Evolutionary conservation across 257 asterid species (phyloP).

Genomic region (Linaria vulgaris): DNA sequence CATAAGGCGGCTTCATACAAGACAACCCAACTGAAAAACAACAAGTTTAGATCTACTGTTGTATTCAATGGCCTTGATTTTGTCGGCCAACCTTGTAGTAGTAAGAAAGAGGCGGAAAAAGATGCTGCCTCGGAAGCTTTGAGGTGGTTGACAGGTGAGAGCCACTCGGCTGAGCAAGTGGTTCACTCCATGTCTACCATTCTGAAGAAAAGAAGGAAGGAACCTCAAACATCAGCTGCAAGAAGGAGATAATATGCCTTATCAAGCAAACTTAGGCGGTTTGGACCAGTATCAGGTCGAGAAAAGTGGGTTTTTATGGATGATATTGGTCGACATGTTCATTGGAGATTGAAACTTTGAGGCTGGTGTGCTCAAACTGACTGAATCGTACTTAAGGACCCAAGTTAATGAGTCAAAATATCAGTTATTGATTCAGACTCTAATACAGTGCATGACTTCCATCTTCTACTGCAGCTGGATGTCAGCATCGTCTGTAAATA

Average conservation of each 20-base stretch:
- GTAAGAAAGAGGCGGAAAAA: conserved; percentile 93
- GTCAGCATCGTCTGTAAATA: conserved; percentile 13
- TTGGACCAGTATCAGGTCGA: not conserved
- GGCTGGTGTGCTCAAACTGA: not conserved
- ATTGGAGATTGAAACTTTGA: not conserved
- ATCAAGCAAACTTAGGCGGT: not conserved
- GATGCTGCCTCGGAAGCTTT: conserved; percentile 92
- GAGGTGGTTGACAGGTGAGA: conserved; percentile 82
- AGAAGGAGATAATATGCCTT: conserved; percentile 69
- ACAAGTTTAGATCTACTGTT: conserved; percentile 69
- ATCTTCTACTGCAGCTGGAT: conserved; percentile 13
- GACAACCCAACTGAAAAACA: conserved; percentile 58
- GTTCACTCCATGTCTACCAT: conserved; percentile 64
- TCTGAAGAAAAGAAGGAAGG: conserved; percentile 66
- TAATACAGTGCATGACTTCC: not conserved
- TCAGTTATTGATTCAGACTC: not conserved
- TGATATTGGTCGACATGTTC: not conserved
- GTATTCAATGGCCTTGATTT: conserved; percentile 79
- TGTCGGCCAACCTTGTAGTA: conserved; percentile 64
- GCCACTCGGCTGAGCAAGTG: conserved; percentile 49
- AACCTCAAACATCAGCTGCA: conserved; percentile 37
- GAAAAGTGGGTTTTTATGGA: not conserved
- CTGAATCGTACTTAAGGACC: not conserved
- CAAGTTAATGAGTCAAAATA: not conserved
- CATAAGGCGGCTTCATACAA: conserved; percentile 73